These are phyloP conservation scores for Backusella tuberculispora DNA, from an alignment of 192 early-diverging fungal species.

Conservation along the genomic window DNA sequence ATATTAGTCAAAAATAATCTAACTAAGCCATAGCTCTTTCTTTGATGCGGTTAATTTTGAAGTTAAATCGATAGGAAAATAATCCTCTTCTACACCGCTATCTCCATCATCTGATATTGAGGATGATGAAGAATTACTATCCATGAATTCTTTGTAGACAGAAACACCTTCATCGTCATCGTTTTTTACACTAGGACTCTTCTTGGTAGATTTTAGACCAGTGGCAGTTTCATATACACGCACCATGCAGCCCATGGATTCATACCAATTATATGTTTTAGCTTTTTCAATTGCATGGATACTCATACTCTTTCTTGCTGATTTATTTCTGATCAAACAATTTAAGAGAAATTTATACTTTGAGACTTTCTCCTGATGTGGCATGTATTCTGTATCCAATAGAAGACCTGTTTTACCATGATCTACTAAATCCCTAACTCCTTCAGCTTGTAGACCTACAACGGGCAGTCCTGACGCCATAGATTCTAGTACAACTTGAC, in stretches of 20 bases:
- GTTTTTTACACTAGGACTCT: not conserved
- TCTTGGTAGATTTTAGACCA: slow-evolving; percentile 5
- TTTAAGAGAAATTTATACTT: slow-evolving; percentile 17
- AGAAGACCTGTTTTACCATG: slow-evolving; percentile 32
- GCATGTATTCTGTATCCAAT: slow-evolving; percentile 4
- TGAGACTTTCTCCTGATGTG: slow-evolving; percentile 5
- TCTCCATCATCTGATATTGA: slow-evolving; percentile 11
- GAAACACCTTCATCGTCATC: slow-evolving; percentile 14
- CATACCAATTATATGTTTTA: slow-evolving; percentile 27
- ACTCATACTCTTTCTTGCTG: slow-evolving; percentile 20
- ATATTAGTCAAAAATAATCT: not conserved
- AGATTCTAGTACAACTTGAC: slow-evolving; percentile 39
- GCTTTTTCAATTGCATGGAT: slow-evolving; percentile 13
- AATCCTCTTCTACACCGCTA: slow-evolving; percentile 46
- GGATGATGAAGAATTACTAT: not conserved
- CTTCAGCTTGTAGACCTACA: slow-evolving; percentile 36
- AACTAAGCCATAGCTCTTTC: not conserved
- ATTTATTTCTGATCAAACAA: not conserved
- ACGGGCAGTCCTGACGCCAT: slow-evolving; percentile 42
- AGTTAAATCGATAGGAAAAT: not conserved
- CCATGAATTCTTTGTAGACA: not conserved
- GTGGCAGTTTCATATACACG: slow-evolving; percentile 19
- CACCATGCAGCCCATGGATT: slow-evolving; percentile 32
- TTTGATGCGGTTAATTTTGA: not conserved
- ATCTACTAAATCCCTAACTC: slow-evolving; percentile 32